Base-by-base conservation (phyloP, 2,329 filamentous ascomycete genomes). In the Fusarium mangiferae region DNA sequence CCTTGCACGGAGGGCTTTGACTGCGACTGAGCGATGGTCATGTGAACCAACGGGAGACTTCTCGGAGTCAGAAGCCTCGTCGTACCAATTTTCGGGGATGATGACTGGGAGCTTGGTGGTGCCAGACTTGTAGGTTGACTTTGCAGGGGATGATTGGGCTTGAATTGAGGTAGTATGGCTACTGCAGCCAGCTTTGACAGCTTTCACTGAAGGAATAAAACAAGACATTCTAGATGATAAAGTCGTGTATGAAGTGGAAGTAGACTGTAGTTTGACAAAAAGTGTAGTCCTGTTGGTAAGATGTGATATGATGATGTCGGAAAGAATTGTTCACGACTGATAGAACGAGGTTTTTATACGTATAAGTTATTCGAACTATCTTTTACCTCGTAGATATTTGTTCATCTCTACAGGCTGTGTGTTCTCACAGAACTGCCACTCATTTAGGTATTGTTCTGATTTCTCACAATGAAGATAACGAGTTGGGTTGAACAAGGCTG, bases 251-350 rank as follows among this genome's bases (percentile, higher is more conserved):
- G 10, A 15, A 8, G 33, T 26, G 6, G 18, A 15, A 49, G 28
- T 18, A 33, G 30, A 33, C 6, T 26, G 2, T 15, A 6, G 1
- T 36, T 10, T 20, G 6, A 2, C 2, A 14, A 22, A 3, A 17
- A 22, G 33, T 2, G 22, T 7, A 20, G 12, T 20, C 8, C 6
- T 52, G 0, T 24, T 36, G 6, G 3, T 14, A 0, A 18, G 14
- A 13, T n/a, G 7, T 1, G 20, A n/a, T 30, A 9, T 11, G 9
- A 30, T 2, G 18, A 1, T 18, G 22, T 10, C 2, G 15, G 28
- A 14, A 51, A 33, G 1, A 6, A 10, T 33, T 7, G 10, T 18
- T 24, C 0, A n/a, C 3, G 2, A 6, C 0, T 1, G 28, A 3
- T 7, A 49, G 7, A 13, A 7, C 3, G 6, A 3, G 4, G 11